Percentiles rank a stretch among this genome's conserved stretches.
These are phyloP conservation scores for Ambispora gerdemannii DNA, from an alignment of 192 early-diverging fungal species.

Conservation along the genomic window DNA sequence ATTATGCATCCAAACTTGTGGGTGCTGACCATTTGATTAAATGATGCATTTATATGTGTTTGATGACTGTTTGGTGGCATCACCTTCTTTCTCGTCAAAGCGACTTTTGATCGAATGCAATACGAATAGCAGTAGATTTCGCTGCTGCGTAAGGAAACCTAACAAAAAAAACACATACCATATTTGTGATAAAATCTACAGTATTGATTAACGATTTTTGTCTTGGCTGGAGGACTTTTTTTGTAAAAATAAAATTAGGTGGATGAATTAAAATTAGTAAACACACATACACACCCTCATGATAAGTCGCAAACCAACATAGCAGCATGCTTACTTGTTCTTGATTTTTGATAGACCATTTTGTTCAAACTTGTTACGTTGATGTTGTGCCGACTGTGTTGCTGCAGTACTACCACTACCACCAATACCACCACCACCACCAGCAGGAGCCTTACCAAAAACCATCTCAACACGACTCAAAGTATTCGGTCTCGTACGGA, in stretches of 20 bases:
- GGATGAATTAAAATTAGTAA: not conserved
- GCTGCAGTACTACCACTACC: not conserved
- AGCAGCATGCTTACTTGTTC: no score
- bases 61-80: not conserved
- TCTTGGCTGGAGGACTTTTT: not conserved
- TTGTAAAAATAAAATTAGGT: not conserved
- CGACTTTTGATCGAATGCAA: not conserved
- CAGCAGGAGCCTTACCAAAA: no score
- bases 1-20: no score
- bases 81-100: not conserved
- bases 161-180: not conserved
- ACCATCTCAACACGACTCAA: no score
- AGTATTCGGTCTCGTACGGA: not conserved
- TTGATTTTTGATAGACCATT: no score
- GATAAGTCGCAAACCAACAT: no score
- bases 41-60: no score
- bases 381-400: not conserved
- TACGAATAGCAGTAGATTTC: no score
- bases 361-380: no score
- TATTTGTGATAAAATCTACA: not conserved
- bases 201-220: not conserved
- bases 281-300: not conserved
- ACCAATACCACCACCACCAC: no score
- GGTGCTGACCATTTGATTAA: no score
- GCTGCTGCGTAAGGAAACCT: not conserved